Base-by-base conservation (phyloP, 179 eudicot species). In the Vitellaria paradoxa region DNA sequence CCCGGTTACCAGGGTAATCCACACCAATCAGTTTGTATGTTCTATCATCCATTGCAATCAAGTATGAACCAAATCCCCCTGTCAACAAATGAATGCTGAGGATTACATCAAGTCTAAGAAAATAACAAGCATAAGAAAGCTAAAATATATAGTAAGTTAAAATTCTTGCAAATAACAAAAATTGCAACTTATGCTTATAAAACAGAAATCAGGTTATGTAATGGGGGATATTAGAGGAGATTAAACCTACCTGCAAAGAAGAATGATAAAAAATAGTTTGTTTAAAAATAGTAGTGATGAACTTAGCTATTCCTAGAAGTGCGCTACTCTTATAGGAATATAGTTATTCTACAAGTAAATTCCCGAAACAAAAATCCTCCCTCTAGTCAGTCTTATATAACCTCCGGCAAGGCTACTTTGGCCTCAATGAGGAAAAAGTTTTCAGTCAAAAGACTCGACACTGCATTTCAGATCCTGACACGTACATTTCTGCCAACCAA, bases 21-120 rank as follows among this genome's bases (percentile, higher is more conserved):
- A 73, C 84, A 77, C 99, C 99, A 81, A 96, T 96, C 74, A 96
- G 84, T 76, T 90, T 88, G 87, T 96, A 96, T 14, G 99, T 93
- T 75, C 83, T 93, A 81, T 92, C 97, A 83, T 96, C 96, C 99
- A 96, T 90, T 42, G 98, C 90, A 72, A 96, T 81, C 88, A 96
- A 77, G 83, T 92, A 96, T 20, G 99, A 96, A 70, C 98, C 98
- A 77, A 92, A 93, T 17, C 99, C 99, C 73, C 99, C 99, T 96
- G 89, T 47, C 56, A 70, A 76, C n/a, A 50, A 40, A 8, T 55
- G 14, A 79, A 68, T 68, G 55, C 30, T 6, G 42, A 55, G 8
- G 3, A 68, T 67, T 23, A 17, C 65, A 66, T 65, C 72, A 76
- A 47, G 46, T 14, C 13, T 21, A n/a, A 14, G 64, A 74, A n/a